Conservation (phyloP, 352 stramenopile species). For the Pythium brassicae region DNA sequence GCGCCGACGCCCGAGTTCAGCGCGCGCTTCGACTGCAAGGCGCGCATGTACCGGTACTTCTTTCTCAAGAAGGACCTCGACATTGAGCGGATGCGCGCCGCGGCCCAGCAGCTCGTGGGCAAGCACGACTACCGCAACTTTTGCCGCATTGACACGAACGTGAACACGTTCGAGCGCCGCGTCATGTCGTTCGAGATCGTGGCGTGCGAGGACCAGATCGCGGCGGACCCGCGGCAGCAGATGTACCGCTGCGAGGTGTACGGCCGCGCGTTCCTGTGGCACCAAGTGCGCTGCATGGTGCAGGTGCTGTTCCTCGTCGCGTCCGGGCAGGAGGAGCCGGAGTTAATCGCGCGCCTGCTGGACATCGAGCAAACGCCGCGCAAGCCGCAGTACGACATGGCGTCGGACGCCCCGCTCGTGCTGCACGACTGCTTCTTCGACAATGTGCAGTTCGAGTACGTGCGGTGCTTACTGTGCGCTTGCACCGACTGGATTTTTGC, state of each 20-base stretch:
- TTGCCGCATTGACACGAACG: slow-evolving; percentile 98
- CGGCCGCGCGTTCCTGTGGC: slow-evolving; percentile 98
- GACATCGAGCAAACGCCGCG: slow-evolving; percentile 88
- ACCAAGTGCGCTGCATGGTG: slow-evolving; percentile 99
- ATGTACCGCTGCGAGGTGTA: slow-evolving; percentile 75
- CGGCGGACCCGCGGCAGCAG: slow-evolving; percentile 41
- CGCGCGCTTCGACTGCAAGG: slow-evolving; percentile 92
- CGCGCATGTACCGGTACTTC: slow-evolving; percentile 97
- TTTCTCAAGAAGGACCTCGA: slow-evolving; percentile 83
- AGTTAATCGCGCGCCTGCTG: slow-evolving; percentile 88
- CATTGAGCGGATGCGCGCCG: slow-evolving; percentile 85
- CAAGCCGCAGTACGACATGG: slow-evolving; percentile 94
- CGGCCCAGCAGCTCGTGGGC: slow-evolving; percentile 87
- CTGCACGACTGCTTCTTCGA: slow-evolving; percentile 96
- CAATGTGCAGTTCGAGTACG: slow-evolving; percentile 70
- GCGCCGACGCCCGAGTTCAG: slow-evolving; percentile 88
- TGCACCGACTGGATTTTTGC: background rate
- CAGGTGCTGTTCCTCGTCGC: slow-evolving; percentile 96
- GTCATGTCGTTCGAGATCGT: slow-evolving; percentile 82
- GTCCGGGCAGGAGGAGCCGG: slow-evolving; percentile 85
- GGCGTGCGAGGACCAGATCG: slow-evolving; percentile 40
- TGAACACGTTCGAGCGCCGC: slow-evolving; percentile 93
- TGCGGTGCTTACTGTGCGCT: slow-evolving; percentile 15
- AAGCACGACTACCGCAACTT: slow-evolving; percentile 99
- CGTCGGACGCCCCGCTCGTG: slow-evolving; percentile 93